Base-by-base conservation (phyloP, 768 basidiomycete species). In the Asterophora lycoperdoides region DNA sequence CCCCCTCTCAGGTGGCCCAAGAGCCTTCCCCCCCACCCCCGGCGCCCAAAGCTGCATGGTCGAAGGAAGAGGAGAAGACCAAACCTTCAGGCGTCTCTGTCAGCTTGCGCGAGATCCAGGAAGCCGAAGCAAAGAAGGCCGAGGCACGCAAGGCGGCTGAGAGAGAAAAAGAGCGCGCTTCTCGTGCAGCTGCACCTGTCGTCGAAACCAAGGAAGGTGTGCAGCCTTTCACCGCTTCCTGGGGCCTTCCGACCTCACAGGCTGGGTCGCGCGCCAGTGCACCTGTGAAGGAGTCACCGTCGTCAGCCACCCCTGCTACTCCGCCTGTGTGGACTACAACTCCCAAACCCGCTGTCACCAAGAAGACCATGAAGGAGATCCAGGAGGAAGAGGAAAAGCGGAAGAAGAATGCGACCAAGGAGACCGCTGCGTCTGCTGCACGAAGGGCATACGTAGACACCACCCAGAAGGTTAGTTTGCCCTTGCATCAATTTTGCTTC, bases 311-410 rank as follows among this genome's bases (percentile, higher is more conserved):
- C 17, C 58, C 78, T 9, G 77, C 57, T 17, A 47, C 69, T 13
- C 60, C 77, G 5, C 78, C 81, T 13, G 91, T 89, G 15, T 95
- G 93, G 91, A 86, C 84, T 8, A 81, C 76, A 57, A 69, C 78
- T 13, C 68, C 67, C 19, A 84, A 82, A 60, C 65, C 76, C 6
- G 69, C 70, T 8, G 63, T 72, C 2, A 63, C 77, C 6, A 94
- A 92, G 75, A 96, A 93, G 76, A 89, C 90, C 1, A 86, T 99
- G 85, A 97, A 95, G 73, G 93, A 99, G 72, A 99, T 99, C 34
- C 91, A 95, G 62, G 95, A 98, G 67, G 96, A 99, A 59, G 96
- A 99, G 62, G 92, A 95, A 67, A 79, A 73, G 54, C 78, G 86
- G 53, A 93, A 92, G 74, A 88, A 84, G 66, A 58, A 69, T 23